Conservation (phyloP, 768 basidiomycete species). For the Symmetrospora coprosmae region DNA sequence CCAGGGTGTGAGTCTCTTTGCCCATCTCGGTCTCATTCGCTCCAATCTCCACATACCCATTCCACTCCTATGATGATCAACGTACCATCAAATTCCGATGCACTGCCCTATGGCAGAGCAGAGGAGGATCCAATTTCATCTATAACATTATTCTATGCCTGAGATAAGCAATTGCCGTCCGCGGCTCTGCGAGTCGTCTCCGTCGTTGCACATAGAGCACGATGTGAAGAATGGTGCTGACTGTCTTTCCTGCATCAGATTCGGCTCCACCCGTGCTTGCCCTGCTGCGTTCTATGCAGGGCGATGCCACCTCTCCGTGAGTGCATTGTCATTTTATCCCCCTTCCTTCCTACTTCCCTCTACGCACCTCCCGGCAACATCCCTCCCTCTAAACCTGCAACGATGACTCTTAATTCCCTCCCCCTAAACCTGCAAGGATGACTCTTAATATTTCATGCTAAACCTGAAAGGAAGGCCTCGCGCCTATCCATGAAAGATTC, state of each 20-base stretch:
- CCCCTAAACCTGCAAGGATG: neutral
- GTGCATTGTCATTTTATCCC: no score
- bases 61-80: neutral
- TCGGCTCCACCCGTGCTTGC: no score
- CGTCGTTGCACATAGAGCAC: no score
- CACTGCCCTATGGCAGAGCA: neutral
- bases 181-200: neutral
- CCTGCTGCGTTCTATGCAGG: no score
- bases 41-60: neutral
- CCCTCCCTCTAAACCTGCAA: neutral
- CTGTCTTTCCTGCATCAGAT: no score
- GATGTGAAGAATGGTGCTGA: no score
- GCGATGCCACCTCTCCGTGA: no score
- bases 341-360: neutral
- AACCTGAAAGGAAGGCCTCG: slow-evolving; percentile 8
- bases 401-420: neutral
- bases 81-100: slow-evolving; percentile 10
- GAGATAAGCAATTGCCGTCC: neutral
- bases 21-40: no score
- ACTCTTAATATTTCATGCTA: slow-evolving; percentile 23
- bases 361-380: neutral
- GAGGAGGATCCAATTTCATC: neutral
- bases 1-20: no score
- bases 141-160: slow-evolving; percentile 12
- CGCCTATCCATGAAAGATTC: no score